These are phyloP conservation scores for Aspergillus neoniger DNA, from an alignment of 2,329 filamentous ascomycete genomes.

Conservation along the genomic window DNA sequence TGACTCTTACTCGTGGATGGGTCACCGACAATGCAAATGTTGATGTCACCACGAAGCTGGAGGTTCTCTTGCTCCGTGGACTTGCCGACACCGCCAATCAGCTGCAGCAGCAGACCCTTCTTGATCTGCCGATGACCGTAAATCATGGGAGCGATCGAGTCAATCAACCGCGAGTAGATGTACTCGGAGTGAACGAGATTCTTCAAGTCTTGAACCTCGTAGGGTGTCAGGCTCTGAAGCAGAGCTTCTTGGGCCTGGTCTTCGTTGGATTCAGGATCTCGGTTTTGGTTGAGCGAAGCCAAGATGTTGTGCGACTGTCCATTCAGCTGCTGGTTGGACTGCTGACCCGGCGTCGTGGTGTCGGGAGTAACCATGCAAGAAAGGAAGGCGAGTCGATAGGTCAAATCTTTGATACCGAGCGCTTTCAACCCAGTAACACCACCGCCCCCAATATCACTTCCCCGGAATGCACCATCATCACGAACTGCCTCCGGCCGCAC, in stretches of 20 bases:
- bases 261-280: constrained; percentile 70
- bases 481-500: constrained; percentile 78
- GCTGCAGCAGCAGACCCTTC: constrained; percentile 88
- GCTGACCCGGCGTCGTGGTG: constrained; percentile 74
- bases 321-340: constrained; percentile 66
- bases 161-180: constrained; percentile 89
- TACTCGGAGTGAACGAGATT: constrained; percentile 93
- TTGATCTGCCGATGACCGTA: constrained; percentile 98
- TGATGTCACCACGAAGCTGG: constrained; percentile 94
- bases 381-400: constrained; percentile 94
- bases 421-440: constrained; percentile 88
- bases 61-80: constrained; percentile 83
- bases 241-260: constrained; percentile 87
- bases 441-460: constrained; percentile 76
- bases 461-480: constrained; percentile 75
- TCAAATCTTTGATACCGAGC: constrained; percentile 90
- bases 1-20: constrained; percentile 97
- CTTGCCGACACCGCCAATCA: constrained; percentile 95
- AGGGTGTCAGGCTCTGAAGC: constrained; percentile 77
- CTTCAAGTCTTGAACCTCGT: constrained; percentile 89
- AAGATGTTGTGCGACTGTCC: constrained; percentile 83
- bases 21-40: constrained; percentile 97
- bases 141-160: constrained; percentile 93
- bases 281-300: constrained; percentile 74
- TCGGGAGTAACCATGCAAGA: constrained; percentile 95